phyloP scores from a whole-genome alignment of 768 basidiomycete species.

The Suillus cothurnatus region DNA sequence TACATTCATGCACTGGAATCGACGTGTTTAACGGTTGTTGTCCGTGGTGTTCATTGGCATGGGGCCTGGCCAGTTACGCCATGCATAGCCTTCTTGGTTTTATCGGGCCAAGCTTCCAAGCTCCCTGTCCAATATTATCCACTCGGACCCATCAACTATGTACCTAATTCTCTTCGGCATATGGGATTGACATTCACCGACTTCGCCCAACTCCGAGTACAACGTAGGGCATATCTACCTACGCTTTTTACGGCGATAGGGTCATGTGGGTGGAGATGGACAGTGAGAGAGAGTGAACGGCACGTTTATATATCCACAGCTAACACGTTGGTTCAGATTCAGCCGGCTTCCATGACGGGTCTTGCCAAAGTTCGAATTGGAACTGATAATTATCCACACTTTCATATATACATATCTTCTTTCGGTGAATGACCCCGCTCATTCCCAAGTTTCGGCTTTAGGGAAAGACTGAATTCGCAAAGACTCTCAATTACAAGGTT shows the following conservation, averaged over 20 bases:
- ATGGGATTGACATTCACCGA: neutral
- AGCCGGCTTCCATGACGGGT: slow-evolving; percentile 22
- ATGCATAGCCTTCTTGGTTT: slow-evolving; percentile 9
- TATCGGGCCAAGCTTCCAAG: slow-evolving; percentile 8
- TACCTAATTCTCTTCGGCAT: neutral
- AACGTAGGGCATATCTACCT: neutral
- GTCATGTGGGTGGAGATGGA: neutral
- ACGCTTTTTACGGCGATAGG: slow-evolving; percentile 8
- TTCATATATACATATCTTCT: slow-evolving; percentile 18
- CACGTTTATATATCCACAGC: slow-evolving; percentile 11
- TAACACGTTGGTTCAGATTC: slow-evolving; percentile 26
- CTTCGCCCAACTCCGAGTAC: neutral
- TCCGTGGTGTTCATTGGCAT: neutral
- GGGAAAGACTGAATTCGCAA: slow-evolving; percentile 3
- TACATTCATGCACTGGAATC: neutral
- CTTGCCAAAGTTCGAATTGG: slow-evolving; percentile 7
- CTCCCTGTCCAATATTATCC: neutral
- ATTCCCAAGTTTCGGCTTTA: slow-evolving; percentile 15
- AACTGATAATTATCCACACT: slow-evolving; percentile 3
- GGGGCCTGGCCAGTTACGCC: slow-evolving; percentile 1
- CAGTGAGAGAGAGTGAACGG: slow-evolving; percentile 2
- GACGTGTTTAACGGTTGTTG: neutral
- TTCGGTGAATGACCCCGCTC: slow-evolving; percentile 14
- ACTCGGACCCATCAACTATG: neutral
- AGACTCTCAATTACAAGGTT: slow-evolving; percentile 4